A percentile compares a stretch with the other conserved stretches of the same genome.
These are phyloP conservation scores for Excoecaria agallocha DNA, from an alignment of 345 rosid genomes.

Conservation along the genomic window DNA sequence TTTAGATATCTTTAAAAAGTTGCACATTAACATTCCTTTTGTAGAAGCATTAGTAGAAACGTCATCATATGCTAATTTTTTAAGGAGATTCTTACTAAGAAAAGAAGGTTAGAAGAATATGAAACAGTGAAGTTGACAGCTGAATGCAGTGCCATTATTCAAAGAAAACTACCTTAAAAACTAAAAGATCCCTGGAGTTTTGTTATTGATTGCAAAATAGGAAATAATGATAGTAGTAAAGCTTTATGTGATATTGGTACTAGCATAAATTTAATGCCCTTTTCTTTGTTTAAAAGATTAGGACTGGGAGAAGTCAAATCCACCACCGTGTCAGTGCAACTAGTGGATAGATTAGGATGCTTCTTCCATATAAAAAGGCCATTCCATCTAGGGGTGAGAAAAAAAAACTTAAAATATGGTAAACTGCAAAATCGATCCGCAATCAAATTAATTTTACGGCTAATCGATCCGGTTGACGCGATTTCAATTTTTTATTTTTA, in stretches of 20 bases:
- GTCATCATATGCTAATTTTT: not conserved
- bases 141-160: not conserved
- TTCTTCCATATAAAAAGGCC: no score
- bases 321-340: no score
- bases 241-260: not conserved
- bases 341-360: no score
- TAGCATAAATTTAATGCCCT: not conserved
- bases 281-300: not conserved
- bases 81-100: not conserved
- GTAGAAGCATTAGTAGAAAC: not conserved
- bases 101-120: not conserved
- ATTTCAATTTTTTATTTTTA: no score
- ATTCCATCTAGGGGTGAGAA: no score
- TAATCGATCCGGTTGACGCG: no score
- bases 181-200: not conserved
- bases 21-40: not conserved
- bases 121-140: not conserved
- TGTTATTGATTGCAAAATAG: not conserved
- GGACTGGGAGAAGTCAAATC: not conserved
- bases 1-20: not conserved
- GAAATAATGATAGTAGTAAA: no score
- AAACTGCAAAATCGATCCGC: no score
- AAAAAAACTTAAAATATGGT: no score
- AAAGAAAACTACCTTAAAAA: not conserved
- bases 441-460: no score